These are phyloP conservation scores for Penicillium occitanis DNA, from an alignment of 2,329 filamentous ascomycete genomes.

Conservation along the genomic window DNA sequence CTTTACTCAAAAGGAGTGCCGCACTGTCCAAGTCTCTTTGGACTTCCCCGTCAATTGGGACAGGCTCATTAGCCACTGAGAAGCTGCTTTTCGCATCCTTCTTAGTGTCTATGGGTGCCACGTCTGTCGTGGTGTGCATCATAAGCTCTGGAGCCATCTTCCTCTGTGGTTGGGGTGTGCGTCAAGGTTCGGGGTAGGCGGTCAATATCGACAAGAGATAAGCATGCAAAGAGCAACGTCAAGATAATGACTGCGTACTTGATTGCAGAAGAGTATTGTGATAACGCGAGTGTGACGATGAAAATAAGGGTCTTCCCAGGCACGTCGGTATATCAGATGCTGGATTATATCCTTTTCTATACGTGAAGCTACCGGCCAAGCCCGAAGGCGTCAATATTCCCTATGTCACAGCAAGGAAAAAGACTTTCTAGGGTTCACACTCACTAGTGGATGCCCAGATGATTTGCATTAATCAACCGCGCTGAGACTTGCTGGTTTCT, in stretches of 20 bases:
- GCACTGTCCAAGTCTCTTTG: background rate
- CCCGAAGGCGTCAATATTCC: background rate
- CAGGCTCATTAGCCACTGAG: background rate
- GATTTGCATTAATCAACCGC: background rate
- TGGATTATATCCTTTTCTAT: slow-evolving; percentile 7
- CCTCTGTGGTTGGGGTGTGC: background rate
- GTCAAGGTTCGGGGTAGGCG: background rate
- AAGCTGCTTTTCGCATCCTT: background rate
- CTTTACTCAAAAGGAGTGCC: background rate
- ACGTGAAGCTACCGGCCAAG: background rate
- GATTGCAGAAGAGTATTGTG: background rate
- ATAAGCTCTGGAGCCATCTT: slow-evolving; percentile 3
- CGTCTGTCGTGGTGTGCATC: background rate
- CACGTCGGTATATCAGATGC: background rate
- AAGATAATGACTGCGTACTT: slow-evolving; percentile 1
- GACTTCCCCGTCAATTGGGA: background rate
- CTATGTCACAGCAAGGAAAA: background rate
- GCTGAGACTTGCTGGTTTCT: background rate
- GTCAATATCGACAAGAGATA: background rate
- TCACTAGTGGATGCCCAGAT: slow-evolving; percentile 2
- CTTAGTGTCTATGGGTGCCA: background rate
- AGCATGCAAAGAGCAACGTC: slow-evolving; percentile 5
- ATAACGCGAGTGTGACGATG: background rate
- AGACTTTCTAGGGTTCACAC: background rate
- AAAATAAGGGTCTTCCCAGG: background rate